A percentile compares a stretch with the other conserved stretches of the same genome.
Conservation (phyloP, 768 basidiomycete species). For the Scleroderma bovista region DNA sequence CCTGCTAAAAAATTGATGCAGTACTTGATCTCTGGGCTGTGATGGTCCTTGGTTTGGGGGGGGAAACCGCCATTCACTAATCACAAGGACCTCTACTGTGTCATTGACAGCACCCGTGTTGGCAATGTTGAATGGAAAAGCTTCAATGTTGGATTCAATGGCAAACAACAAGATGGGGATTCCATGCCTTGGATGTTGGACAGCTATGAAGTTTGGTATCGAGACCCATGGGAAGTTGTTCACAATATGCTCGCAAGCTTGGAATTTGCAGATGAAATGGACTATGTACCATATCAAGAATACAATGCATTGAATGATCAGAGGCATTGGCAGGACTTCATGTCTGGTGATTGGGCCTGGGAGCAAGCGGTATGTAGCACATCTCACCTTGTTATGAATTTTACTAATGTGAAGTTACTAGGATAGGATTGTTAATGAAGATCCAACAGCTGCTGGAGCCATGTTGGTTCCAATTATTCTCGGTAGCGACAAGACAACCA, state of each 20-base stretch:
- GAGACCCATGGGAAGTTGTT: no score
- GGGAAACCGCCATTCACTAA: no score
- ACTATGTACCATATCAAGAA: slow-evolving; percentile 12
- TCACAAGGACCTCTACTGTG: no score
- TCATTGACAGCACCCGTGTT: no score
- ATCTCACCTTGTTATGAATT: neutral
- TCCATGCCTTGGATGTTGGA: neutral
- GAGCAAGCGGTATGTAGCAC: slow-evolving; percentile 5
- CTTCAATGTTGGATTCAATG: no score
- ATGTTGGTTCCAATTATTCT: slow-evolving; percentile 10
- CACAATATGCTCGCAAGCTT: slow-evolving; percentile 11
- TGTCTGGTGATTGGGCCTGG: slow-evolving; percentile 14
- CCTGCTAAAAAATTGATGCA: no score
- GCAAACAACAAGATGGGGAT: no score
- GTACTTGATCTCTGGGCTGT: no score
- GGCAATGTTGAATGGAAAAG: no score
- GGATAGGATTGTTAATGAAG: slow-evolving; percentile 5
- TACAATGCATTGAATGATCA: neutral
- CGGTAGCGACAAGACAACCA: slow-evolving; percentile 4
- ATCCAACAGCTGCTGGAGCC: slow-evolving; percentile 20
- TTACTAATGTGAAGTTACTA: slow-evolving; percentile 1
- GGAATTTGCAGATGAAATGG: slow-evolving; percentile 15
- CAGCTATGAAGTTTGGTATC: no score
- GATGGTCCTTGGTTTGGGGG: no score
- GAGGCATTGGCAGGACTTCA: slow-evolving; percentile 2